Conservation (phyloP, 2,329 filamentous ascomycete genomes). For the Phyllosticta citriasiana region DNA sequence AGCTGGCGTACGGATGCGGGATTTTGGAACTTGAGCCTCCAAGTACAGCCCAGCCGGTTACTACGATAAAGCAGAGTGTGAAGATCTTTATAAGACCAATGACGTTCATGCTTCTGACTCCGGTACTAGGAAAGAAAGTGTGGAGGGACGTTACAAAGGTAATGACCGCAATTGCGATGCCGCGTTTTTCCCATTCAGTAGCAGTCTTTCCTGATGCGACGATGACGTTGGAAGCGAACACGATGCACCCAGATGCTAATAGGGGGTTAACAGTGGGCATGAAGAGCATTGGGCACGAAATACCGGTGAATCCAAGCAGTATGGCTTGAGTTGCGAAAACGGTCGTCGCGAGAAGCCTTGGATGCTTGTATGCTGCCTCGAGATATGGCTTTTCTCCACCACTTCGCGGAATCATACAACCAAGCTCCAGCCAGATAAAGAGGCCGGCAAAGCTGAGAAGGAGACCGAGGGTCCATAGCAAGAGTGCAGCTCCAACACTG, state of each 20-base stretch:
- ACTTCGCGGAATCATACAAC: conserved; percentile 59
- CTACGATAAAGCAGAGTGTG: conserved; percentile 28
- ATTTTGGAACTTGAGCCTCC: conserved; percentile 20
- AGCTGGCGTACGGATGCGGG: conserved; percentile 19
- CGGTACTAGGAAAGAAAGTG: conserved; percentile 26
- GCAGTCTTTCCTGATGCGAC: conserved; percentile 47
- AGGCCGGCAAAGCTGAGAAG: conserved; percentile 52
- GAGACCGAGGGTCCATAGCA: conserved; percentile 55
- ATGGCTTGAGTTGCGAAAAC: conserved; percentile 55
- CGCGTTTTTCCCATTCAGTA: conserved; percentile 42
- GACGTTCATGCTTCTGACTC: conserved; percentile 29
- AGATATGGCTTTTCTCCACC: conserved; percentile 62
- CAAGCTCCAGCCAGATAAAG: conserved; percentile 55
- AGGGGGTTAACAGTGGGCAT: background rate
- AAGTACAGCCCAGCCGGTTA: conserved; percentile 23
- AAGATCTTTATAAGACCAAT: conserved; percentile 32
- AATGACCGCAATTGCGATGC: conserved; percentile 32
- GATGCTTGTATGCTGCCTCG: conserved; percentile 56
- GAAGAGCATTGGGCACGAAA: background rate
- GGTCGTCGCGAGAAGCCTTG: conserved; percentile 54
- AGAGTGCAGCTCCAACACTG: conserved; percentile 52
- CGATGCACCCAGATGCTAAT: conserved; percentile 55
- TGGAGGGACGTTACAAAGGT: conserved; percentile 29
- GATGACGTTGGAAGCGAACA: conserved; percentile 56
- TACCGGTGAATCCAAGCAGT: conserved; percentile 45